Evolutionary conservation across 805 yeast genomes (phyloP), one percentile per base, ranked within the genome.

Genomic region (Jamesozyma spencerorum): DNA sequence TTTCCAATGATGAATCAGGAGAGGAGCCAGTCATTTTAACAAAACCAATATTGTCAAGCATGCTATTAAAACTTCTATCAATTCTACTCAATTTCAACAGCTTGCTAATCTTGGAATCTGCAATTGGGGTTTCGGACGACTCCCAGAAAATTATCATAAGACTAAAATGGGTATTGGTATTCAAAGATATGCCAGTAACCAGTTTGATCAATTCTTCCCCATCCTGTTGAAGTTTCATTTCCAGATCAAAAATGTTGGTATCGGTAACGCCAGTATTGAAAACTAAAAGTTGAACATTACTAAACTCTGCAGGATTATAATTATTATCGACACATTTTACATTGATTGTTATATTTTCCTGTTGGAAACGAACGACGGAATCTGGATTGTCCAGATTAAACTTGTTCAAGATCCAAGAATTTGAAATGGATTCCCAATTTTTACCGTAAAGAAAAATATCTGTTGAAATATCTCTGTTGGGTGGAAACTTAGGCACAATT

Each of bases 71-170:
- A 24, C 55, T 55, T 37, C 53, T 55, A 3, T 62, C 43, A n/a
- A 64, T 60, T 35, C 61, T 60, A 18, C 47, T 41, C 3, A 50
- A 29, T 28, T 58, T 53, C 19, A 58, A 42, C 30, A 44, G 47
- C 26, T 46, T 47, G 18, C 38, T 18, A 13, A 54, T 49, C 6
- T 48, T 45, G 7, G 35, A 22, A 12, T 46, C 47, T 10, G 39
- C 19, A 5, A 53, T 39, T 3, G 50, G 50, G 3, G 56, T 55
- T 19, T 60, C 62, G 1, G 62, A 53, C n/a, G 68, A 55, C 31
- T 65, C 69, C 72, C 72, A 67, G 40, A 60, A 65, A 2, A 66
- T 43, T 2, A 68, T 46, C 18, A 66, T 17, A 11, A 66, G 41
- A 24, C 57, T 57, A 39, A 66, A 62, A 36, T 57, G 55, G 29